These are phyloP conservation scores for Curvularia sp. DNA, from an alignment of 2,329 filamentous ascomycete genomes.

Conservation along the genomic window DNA sequence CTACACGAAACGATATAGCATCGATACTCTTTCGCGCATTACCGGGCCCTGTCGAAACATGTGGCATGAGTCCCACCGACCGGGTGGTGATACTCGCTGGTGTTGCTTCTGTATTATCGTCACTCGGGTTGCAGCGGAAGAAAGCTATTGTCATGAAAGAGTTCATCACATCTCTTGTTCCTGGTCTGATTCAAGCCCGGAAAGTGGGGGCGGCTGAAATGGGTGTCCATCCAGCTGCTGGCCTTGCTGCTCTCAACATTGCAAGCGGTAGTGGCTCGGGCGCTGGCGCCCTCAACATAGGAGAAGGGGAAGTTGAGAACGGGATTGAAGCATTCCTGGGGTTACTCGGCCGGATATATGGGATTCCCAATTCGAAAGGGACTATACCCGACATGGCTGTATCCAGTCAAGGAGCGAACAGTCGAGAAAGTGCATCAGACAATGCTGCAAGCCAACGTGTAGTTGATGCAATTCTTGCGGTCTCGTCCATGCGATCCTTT, in stretches of 20 bases:
- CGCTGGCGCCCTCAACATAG: slow-evolving; percentile 72
- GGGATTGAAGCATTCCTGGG: slow-evolving; percentile 54
- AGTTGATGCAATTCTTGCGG: slow-evolving; percentile 64
- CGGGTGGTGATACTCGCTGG: slow-evolving; percentile 81
- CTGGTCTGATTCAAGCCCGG: slow-evolving; percentile 85
- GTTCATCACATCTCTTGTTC: slow-evolving; percentile 80
- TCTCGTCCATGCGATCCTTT: slow-evolving; percentile 64
- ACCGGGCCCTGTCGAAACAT: slow-evolving; percentile 63
- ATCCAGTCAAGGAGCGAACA: slow-evolving; percentile 10
- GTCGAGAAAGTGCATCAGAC: slow-evolving; percentile 15
- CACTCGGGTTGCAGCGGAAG: slow-evolving; percentile 82
- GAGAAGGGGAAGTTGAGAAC: slow-evolving; percentile 48
- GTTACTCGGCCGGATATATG: slow-evolving; percentile 53
- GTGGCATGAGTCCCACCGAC: slow-evolving; percentile 75
- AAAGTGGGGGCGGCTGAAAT: slow-evolving; percentile 95
- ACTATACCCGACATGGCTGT: slow-evolving; percentile 22
- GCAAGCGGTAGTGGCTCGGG: slow-evolving; percentile 67
- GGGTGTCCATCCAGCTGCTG: slow-evolving; percentile 92
- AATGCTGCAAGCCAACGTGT: slow-evolving; percentile 49
- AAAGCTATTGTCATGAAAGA: slow-evolving; percentile 90
- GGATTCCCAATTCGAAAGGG: slow-evolving; percentile 47
- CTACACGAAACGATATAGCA: slow-evolving; percentile 48
- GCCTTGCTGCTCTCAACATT: slow-evolving; percentile 73
- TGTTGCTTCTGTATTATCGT: slow-evolving; percentile 83
- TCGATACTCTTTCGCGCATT: slow-evolving; percentile 49